These are phyloP conservation scores for Aspergillus saccharolyticus DNA, from an alignment of 495 filamentous ascomycete genomes.

Conservation along the genomic window DNA sequence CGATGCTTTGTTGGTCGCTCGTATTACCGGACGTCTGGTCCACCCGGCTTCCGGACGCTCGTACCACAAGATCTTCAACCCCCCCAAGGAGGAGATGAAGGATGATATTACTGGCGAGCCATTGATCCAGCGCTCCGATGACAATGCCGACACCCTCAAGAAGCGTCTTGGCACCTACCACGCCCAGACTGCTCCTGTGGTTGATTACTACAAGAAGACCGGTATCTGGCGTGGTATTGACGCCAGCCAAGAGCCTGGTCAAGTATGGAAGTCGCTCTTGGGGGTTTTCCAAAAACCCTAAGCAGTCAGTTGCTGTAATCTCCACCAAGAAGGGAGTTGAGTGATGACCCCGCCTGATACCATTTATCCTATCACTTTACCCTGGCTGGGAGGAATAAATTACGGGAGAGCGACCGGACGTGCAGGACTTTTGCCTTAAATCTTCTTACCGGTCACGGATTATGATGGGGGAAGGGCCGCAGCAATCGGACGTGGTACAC, in stretches of 20 bases:
- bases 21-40: constrained; percentile 93
- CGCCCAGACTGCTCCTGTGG: constrained; percentile 86
- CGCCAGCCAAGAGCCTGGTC: constrained; percentile 90
- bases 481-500: constrained; percentile 1
- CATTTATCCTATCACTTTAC: background rate
- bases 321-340: background rate
- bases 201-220: constrained; percentile 91
- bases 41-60: constrained; percentile 94
- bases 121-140: constrained; percentile 90
- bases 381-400: background rate
- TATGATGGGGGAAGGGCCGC: background rate
- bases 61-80: constrained; percentile 98
- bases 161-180: constrained; percentile 95
- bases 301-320: background rate
- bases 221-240: constrained; percentile 96
- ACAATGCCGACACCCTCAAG: constrained; percentile 95
- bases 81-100: constrained; percentile 88
- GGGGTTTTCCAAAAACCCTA: constrained; percentile 64
- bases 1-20: constrained; percentile 83
- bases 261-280: constrained; percentile 90
- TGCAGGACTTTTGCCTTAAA: background rate
- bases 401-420: background rate
- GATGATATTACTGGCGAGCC: constrained; percentile 97
- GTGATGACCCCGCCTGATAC: background rate
- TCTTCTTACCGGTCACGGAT: background rate